Evolutionary conservation across 2,329 filamentous ascomycete genomes (phyloP).

Genomic region (Epichloe coenophiala): DNA sequence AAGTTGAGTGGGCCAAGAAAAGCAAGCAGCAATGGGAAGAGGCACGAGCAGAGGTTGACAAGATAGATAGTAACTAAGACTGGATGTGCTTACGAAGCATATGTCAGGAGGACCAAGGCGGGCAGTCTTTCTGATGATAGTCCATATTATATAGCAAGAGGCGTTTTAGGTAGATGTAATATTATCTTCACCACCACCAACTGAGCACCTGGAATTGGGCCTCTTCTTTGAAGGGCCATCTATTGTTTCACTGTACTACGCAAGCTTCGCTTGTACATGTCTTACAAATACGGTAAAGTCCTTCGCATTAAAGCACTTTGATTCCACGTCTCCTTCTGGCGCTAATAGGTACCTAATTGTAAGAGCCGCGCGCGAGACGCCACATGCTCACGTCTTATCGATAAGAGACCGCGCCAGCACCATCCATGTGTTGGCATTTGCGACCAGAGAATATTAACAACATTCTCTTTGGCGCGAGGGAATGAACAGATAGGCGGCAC

Average conservation of each 20-base stretch:
- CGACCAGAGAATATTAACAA: background rate
- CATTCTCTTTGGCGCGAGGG: background rate
- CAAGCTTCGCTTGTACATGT: too few species aligned
- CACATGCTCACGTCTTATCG: background rate
- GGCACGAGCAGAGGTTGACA: constrained; percentile 72
- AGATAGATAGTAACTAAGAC: constrained; percentile 55
- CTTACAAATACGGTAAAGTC: too few species aligned
- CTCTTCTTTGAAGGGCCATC: background rate
- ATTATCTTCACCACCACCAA: background rate
- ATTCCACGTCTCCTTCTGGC: background rate
- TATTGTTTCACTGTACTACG: too few species aligned
- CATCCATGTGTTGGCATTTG: background rate
- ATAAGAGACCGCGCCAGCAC: background rate
- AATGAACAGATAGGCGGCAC: background rate
- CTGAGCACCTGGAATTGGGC: background rate
- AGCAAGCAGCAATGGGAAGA: constrained; percentile 87
- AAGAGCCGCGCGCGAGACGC: background rate
- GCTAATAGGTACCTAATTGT: too few species aligned
- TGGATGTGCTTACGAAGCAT: background rate
- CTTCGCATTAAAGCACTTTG: too few species aligned
- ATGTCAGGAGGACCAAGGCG: background rate
- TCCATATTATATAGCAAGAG: constrained; percentile 1
- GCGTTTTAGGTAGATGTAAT: background rate
- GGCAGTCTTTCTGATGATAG: background rate
- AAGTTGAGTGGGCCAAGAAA: constrained; percentile 88